Evolutionary conservation across 2,329 filamentous ascomycete species (phyloP).

Genomic region (Xenoacremonium recifei): DNA sequence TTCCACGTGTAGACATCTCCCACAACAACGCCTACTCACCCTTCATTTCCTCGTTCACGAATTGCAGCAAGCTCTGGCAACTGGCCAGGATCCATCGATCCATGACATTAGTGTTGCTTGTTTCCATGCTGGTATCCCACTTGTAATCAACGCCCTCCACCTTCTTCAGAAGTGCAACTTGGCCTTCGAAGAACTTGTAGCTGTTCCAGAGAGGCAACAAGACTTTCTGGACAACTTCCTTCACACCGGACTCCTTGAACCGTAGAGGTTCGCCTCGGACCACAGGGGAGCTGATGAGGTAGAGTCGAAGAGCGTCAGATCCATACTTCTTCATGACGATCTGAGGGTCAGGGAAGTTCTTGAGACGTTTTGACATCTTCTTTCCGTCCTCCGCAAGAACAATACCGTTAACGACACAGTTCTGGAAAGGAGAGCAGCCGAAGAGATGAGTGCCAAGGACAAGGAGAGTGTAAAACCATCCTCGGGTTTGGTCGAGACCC

Average conservation of each 20-base stretch:
- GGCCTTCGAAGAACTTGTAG: slow-evolving; percentile 93
- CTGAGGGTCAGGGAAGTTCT: slow-evolving; percentile 90
- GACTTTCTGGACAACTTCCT: slow-evolving; percentile 91
- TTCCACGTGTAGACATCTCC: slow-evolving; percentile 22
- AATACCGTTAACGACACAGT: slow-evolving; percentile 94
- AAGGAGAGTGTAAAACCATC: slow-evolving; percentile 94
- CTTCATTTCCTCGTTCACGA: slow-evolving; percentile 90
- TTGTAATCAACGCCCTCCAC: slow-evolving; percentile 72
- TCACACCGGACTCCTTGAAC: slow-evolving; percentile 90
- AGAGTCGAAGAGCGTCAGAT: slow-evolving; percentile 89
- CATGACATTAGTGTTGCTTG: slow-evolving; percentile 86
- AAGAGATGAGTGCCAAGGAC: slow-evolving; percentile 89
- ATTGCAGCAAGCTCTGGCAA: slow-evolving; percentile 86
- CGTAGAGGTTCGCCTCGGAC: slow-evolving; percentile 86
- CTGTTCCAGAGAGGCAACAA: slow-evolving; percentile 92
- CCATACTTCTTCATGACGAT: slow-evolving; percentile 86
- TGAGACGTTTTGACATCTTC: slow-evolving; percentile 97
- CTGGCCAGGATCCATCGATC: slow-evolving; percentile 93
- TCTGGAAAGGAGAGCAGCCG: slow-evolving; percentile 82
- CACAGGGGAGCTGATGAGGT: slow-evolving; percentile 94
- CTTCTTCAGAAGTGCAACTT: slow-evolving; percentile 85
- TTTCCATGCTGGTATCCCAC: slow-evolving; percentile 74
- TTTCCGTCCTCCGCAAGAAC: slow-evolving; percentile 93
- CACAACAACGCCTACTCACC: slow-evolving; percentile 40
- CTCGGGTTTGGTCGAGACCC: slow-evolving; percentile 87